phyloP scores from a whole-genome alignment of 768 basidiomycete genomes.

The Pisolithus albus region DNA sequence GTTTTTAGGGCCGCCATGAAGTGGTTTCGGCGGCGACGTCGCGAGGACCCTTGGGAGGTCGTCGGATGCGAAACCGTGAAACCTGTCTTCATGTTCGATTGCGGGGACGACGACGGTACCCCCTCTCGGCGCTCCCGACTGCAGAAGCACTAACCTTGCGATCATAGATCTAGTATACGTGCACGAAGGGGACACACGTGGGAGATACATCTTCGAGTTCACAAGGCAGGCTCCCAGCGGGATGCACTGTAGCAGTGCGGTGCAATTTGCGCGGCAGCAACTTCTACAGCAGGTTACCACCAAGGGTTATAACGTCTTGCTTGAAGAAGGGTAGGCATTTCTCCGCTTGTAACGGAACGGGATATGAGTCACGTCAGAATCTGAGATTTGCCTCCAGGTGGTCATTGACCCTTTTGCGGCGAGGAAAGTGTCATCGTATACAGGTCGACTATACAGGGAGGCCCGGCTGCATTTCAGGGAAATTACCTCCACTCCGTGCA shows the following conservation, averaged over 20 bases:
- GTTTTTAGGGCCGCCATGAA: constrained; percentile 14
- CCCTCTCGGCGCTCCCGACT: constrained; percentile 2
- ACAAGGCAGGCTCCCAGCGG: constrained; percentile 39
- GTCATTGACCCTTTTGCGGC: constrained; percentile 58
- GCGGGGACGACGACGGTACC: constrained; percentile 45
- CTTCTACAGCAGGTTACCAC: constrained; percentile 48
- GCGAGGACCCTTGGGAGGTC: constrained; percentile 69
- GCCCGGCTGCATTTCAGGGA: constrained; percentile 51
- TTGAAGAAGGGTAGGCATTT: constrained; percentile 57
- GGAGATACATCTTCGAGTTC: constrained; percentile 58
- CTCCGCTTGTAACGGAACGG: constrained; percentile 1
- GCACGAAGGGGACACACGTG: constrained; percentile 44
- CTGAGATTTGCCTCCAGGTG: constrained; percentile 38
- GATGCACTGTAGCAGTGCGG: constrained; percentile 43
- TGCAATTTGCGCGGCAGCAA: constrained; percentile 59
- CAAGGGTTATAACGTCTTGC: constrained; percentile 55
- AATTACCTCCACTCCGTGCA: constrained; percentile 37
- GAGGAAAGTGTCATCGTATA: constrained; percentile 54
- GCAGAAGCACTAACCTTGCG: constrained; percentile 4
- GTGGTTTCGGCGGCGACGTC: constrained; percentile 47
- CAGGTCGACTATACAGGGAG: constrained; percentile 66
- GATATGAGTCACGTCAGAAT: background rate
- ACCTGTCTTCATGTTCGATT: constrained; percentile 55
- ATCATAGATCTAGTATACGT: constrained; percentile 48
- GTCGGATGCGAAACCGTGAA: constrained; percentile 59